phyloP scores from a whole-genome alignment of 140 eudicot species.

The Ambrosia hybrid region DNA sequence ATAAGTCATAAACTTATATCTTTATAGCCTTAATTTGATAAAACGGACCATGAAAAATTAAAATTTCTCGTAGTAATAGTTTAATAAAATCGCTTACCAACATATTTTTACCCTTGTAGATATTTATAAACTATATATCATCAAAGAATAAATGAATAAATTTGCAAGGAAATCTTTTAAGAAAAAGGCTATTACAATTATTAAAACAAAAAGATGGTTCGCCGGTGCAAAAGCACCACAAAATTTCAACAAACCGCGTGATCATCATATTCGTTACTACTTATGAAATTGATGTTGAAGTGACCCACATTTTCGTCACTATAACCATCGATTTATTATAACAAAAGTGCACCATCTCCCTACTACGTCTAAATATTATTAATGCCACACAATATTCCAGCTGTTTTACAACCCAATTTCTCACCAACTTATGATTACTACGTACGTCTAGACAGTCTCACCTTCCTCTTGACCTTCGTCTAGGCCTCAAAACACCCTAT shows the following conservation, averaged over 20 bases:
- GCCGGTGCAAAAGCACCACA: constrained; percentile 18
- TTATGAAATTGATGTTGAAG: constrained; percentile 12
- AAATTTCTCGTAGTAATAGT: background rate
- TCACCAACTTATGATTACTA: constrained; percentile 30
- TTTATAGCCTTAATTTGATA: no score
- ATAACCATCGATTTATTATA: background rate
- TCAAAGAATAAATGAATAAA: background rate
- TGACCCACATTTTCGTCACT: constrained; percentile 27
- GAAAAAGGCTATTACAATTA: background rate
- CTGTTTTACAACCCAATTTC: constrained; percentile 35
- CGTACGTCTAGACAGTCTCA: constrained; percentile 18
- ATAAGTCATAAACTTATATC: no score
- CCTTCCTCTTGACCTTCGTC: constrained; percentile 30
- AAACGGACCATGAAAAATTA: no score
- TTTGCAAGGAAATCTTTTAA: background rate
- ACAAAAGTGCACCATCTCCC: constrained; percentile 30
- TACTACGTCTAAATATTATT: constrained; percentile 25
- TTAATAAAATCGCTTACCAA: background rate
- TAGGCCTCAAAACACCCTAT: constrained; percentile 22
- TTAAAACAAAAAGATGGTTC: constrained; percentile 17
- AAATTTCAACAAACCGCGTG: constrained; percentile 35
- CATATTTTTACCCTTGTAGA: background rate
- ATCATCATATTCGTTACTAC: constrained; percentile 2
- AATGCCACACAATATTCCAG: constrained; percentile 26
- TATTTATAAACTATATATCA: background rate